Percentiles rank a stretch among this genome's conserved stretches.
Conservation (phyloP, 2,329 filamentous ascomycete genomes). For the Fulvia fulva region DNA sequence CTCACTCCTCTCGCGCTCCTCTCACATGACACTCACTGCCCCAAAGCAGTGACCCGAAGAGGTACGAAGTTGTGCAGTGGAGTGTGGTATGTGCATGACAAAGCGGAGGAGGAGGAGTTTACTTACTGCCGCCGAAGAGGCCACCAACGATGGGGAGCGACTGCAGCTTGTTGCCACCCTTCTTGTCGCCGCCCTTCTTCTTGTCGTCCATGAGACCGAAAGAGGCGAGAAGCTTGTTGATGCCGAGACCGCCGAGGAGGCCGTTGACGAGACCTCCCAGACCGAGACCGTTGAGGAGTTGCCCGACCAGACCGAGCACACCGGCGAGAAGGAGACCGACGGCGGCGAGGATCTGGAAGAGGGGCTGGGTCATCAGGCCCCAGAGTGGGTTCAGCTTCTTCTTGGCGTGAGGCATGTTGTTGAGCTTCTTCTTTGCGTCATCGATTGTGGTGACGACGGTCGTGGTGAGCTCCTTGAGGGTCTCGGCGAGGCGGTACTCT, state of each 20-base stretch:
- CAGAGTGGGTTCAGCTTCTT: constrained; percentile 91
- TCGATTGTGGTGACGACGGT: constrained; percentile 81
- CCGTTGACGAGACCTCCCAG: constrained; percentile 77
- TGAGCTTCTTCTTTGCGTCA: constrained; percentile 80
- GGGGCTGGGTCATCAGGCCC: constrained; percentile 74
- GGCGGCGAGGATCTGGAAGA: constrained; percentile 88
- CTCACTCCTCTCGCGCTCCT: not conserved
- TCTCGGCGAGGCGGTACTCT: constrained; percentile 78
- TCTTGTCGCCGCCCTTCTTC: constrained; percentile 44
- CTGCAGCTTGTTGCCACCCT: constrained; percentile 32
- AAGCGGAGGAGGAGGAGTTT: constrained; percentile 15
- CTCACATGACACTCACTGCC: not conserved
- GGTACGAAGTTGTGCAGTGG: not conserved
- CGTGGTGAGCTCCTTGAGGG: constrained; percentile 80
- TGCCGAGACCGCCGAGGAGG: constrained; percentile 70
- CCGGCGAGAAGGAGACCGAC: constrained; percentile 79
- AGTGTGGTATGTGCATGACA: not conserved
- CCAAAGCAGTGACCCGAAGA: not conserved
- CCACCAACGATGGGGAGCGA: constrained; percentile 47
- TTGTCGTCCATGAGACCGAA: constrained; percentile 60
- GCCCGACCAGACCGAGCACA: constrained; percentile 79
- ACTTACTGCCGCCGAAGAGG: constrained; percentile 43
- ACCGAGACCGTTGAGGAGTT: constrained; percentile 73
- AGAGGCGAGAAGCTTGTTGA: constrained; percentile 69
- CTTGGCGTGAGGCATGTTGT: constrained; percentile 90